Base-by-base conservation (phyloP, 768 basidiomycete genomes). In the Auricularia auricula-judae region DNA sequence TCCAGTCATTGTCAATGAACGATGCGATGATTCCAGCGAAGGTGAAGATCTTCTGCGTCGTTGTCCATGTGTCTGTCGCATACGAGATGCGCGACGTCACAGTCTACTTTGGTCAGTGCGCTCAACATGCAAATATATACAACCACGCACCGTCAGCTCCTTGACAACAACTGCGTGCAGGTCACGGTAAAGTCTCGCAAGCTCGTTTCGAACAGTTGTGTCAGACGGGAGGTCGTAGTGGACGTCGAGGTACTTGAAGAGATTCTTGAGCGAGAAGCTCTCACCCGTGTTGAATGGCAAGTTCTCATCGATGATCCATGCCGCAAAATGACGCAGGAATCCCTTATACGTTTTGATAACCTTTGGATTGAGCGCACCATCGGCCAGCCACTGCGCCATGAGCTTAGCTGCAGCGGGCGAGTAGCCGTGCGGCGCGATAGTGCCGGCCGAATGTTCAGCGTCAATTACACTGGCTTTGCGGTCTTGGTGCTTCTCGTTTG, bases 261-360 rank as follows among this genome's bases (percentile, higher is more conserved):
- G 61, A 10, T 60, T 61, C 1, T 21, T 33, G 39, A 70, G 67
- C 3, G 62, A 67, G 4, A 58, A 61, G 10, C 70, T 61, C 59
- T 74, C 68, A 29, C 71, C 69, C 2, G 68, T 70, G 4, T 70
- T 72, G 61, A 69, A 74, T 18, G 73, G 65, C 2, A 72, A 67
- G 63, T 70, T 67, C 5, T 73, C 39, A n/a, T 47, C 36, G 44
- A 63, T 34, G 21, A 63, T n/a, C 62, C 70, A 64, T 4, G 54
- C 54, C 29, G 56, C 16, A 23, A 64, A 36, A n/a, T 56, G 36
- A 8, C 63, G 51, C 12, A 36, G 21, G 53, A 64, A 64, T 12
- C 56, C 56, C 11, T 58, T 64, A 8, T 64, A 34, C 4, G 63
- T 64, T 12, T 60, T 39, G 33, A 34, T 21, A 23, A 33, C 59